Percentiles rank a stretch among this genome's conserved stretches.
Evolutionary conservation across 129 eudicot genomes (phyloP).

Genomic region (Solidago caesia): DNA sequence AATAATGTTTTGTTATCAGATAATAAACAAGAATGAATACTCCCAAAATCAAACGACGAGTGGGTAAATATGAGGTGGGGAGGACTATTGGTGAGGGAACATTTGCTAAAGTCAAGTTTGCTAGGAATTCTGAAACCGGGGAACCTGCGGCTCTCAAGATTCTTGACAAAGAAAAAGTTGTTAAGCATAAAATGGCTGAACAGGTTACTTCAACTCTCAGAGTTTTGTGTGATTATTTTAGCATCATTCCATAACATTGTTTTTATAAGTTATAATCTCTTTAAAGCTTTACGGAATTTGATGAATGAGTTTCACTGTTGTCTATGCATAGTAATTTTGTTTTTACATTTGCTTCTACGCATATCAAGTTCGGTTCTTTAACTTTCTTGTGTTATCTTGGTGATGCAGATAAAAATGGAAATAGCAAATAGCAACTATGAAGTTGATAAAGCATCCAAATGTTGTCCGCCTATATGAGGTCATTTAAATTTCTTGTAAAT

Average conservation of each 20-base stretch:
- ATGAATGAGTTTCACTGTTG: background rate
- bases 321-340: too few species aligned
- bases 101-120: constrained; percentile 95
- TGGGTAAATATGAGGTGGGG: constrained; percentile 95
- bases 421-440: constrained; percentile 95
- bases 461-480: constrained; percentile 85
- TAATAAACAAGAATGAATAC: constrained; percentile 48
- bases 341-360: background rate
- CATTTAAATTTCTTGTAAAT: constrained; percentile 17
- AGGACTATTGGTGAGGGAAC: constrained; percentile 98
- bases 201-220: constrained; percentile 46
- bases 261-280: background rate
- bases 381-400: constrained; percentile 15
- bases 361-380: constrained; percentile 14
- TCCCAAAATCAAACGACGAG: constrained; percentile 71
- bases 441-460: constrained; percentile 88
- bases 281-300: background rate
- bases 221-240: background rate
- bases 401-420: constrained; percentile 84
- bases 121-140: constrained; percentile 78
- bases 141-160: constrained; percentile 90
- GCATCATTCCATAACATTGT: background rate
- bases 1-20: constrained; percentile 13
- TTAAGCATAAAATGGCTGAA: constrained; percentile 96
- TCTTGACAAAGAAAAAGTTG: constrained; percentile 91